phyloP scores from a whole-genome alignment of 2,329 filamentous ascomycete genomes.

The Calonectria pseudoreteaudii region DNA sequence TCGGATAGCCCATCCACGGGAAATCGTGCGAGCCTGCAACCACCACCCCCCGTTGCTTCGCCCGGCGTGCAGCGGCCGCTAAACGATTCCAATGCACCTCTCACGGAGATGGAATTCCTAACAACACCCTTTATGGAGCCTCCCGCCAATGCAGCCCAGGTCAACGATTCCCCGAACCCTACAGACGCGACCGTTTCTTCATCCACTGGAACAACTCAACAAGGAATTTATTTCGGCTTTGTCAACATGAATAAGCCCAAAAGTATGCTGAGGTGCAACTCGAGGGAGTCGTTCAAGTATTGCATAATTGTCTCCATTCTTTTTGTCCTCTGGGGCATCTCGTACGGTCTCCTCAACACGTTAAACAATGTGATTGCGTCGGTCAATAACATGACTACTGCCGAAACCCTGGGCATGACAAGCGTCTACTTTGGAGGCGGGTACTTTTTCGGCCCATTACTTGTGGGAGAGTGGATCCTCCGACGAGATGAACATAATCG shows the following conservation, averaged over 20 bases:
- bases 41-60: conserved; percentile 38
- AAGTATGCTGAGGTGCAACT: conserved; percentile 75
- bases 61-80: conserved; percentile 33
- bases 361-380: conserved; percentile 78
- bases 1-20: conserved; percentile 45
- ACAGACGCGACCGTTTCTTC: conserved; percentile 50
- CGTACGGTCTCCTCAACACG: conserved; percentile 86
- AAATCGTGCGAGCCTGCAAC: conserved; percentile 38
- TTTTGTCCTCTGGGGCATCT: conserved; percentile 91
- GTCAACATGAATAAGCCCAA: conserved; percentile 78
- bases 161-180: conserved; percentile 22
- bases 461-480: conserved; percentile 78
- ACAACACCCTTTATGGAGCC: conserved; percentile 54
- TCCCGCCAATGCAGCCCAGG: conserved; percentile 24
- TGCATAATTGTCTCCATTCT: conserved; percentile 81
- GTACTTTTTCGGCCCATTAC: conserved; percentile 77
- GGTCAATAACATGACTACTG: conserved; percentile 70
- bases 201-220: conserved; percentile 50
- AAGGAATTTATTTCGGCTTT: conserved; percentile 78
- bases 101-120: conserved; percentile 59
- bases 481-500: conserved; percentile 73
- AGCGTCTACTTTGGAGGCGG: conserved; percentile 77
- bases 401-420: conserved; percentile 75
- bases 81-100: conserved; percentile 42
- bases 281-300: conserved; percentile 76